phyloP scores from a whole-genome alignment of 1,284 basidiomycete genomes.

The Moesziomyces aphidis region DNA sequence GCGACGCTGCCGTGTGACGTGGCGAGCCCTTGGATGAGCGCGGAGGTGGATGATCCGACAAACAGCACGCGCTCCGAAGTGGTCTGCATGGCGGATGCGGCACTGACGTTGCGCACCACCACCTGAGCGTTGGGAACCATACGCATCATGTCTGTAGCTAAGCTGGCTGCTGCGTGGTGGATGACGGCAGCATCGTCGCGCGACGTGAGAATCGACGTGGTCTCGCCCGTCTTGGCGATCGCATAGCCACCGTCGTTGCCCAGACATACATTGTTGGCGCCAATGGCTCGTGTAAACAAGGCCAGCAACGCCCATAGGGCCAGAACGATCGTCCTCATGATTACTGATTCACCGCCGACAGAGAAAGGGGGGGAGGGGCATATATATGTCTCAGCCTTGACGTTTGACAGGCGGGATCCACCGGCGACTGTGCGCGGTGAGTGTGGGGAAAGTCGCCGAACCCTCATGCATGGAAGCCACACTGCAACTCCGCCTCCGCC shows the following conservation, averaged over 20 bases:
- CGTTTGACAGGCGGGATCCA: too few species aligned
- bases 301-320: constrained; percentile 10
- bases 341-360: too few species aligned
- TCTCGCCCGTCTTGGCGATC: constrained; percentile 27
- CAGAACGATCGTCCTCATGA: neutral
- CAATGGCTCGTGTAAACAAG: neutral
- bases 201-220: constrained; percentile 37
- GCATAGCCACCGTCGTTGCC: constrained; percentile 8
- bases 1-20: constrained; percentile 4
- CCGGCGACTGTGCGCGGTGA: too few species aligned
- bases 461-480: too few species aligned
- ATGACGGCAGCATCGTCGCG: constrained; percentile 28
- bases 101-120: constrained; percentile 29
- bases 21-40: constrained; percentile 15
- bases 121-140: constrained; percentile 20
- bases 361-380: too few species aligned
- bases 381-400: too few species aligned
- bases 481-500: too few species aligned
- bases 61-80: constrained; percentile 12
- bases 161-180: constrained; percentile 24
- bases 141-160: constrained; percentile 24
- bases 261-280: constrained; percentile 10
- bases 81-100: constrained; percentile 9
- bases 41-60: constrained; percentile 11
- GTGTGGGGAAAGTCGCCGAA: too few species aligned